These are phyloP conservation scores for Isatis tinctoria DNA, from an alignment of 345 rosid species.

Conservation along the genomic window DNA sequence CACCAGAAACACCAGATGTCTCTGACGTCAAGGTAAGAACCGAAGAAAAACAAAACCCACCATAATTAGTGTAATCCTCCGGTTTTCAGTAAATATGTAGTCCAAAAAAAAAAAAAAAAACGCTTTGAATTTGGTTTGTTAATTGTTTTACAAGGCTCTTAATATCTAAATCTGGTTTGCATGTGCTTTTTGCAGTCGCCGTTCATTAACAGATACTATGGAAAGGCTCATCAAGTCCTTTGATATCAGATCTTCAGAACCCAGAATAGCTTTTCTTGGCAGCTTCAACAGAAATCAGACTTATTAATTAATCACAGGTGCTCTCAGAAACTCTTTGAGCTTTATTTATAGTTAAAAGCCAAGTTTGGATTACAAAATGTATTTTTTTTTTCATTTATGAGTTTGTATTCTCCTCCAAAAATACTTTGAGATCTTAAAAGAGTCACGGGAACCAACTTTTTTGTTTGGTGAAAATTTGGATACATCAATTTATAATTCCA, in stretches of 20 bases:
- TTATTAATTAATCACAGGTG: constrained; percentile 1
- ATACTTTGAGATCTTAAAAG: constrained; percentile 13
- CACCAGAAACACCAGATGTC: constrained; percentile 40
- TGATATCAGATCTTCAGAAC: constrained; percentile 23
- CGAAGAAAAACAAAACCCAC: background rate
- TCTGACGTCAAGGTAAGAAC: constrained; percentile 60
- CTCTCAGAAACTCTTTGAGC: constrained; percentile 32
- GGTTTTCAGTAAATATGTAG: background rate
- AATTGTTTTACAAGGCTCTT: background rate
- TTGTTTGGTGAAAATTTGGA: constrained; percentile 12
- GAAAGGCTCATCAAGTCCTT: constrained; percentile 80
- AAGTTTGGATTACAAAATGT: background rate
- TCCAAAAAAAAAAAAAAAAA: no score
- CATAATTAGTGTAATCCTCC: background rate
- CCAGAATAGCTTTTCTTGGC: constrained; percentile 15
- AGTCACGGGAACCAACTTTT: constrained; percentile 5
- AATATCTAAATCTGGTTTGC: background rate
- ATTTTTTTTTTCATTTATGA: background rate
- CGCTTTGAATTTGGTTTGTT: background rate
- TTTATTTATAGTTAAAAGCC: background rate
- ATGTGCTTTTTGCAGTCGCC: constrained; percentile 48
- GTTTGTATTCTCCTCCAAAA: constrained; percentile 20
- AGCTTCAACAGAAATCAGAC: constrained; percentile 3
- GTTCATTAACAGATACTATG: constrained; percentile 84
- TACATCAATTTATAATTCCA: background rate